These are phyloP conservation scores for Leucocoprinus leucothites DNA, from an alignment of 768 basidiomycete genomes.

Conservation along the genomic window DNA sequence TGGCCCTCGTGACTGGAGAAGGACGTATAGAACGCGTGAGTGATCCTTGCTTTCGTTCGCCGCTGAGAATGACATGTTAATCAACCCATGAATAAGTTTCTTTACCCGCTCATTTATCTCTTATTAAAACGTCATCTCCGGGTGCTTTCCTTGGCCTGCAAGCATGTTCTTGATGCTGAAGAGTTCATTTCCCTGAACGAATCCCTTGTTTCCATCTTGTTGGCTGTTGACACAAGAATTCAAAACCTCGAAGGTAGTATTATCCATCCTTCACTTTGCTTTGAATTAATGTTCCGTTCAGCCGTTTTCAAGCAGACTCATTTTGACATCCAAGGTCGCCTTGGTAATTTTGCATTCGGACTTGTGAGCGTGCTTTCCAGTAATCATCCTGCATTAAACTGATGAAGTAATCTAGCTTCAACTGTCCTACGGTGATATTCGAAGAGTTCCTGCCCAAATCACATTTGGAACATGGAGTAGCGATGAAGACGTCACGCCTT, in stretches of 20 bases:
- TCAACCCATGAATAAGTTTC: slow-evolving; percentile 20
- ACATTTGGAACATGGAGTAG: slow-evolving; percentile 26
- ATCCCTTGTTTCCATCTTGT: slow-evolving; percentile 26
- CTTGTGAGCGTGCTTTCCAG: slow-evolving; percentile 22
- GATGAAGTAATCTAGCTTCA: slow-evolving; percentile 22
- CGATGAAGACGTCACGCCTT: slow-evolving; percentile 15
- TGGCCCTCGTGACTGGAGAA: slow-evolving; percentile 29
- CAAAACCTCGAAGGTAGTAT: slow-evolving; percentile 28
- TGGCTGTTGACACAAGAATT: slow-evolving; percentile 27
- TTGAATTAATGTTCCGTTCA: slow-evolving; percentile 4
- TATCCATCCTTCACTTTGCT: background rate
- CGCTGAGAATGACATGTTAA: background rate
- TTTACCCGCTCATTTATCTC: slow-evolving; percentile 31
- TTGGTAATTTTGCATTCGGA: slow-evolving; percentile 34
- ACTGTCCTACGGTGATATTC: slow-evolving; percentile 30
- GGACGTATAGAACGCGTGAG: slow-evolving; percentile 34
- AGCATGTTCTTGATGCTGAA: slow-evolving; percentile 30
- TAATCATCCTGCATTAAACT: background rate
- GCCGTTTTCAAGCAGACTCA: slow-evolving; percentile 34
- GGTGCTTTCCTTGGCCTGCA: slow-evolving; percentile 28
- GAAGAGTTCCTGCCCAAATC: slow-evolving; percentile 26
- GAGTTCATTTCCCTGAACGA: slow-evolving; percentile 26
- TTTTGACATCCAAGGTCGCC: slow-evolving; percentile 27
- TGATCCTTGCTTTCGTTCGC: background rate
- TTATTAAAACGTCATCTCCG: slow-evolving; percentile 29